Evolutionary conservation across 192 early-diverging fungal genomes (phyloP).

Genomic region (Thoreauomyces humboldtii): DNA sequence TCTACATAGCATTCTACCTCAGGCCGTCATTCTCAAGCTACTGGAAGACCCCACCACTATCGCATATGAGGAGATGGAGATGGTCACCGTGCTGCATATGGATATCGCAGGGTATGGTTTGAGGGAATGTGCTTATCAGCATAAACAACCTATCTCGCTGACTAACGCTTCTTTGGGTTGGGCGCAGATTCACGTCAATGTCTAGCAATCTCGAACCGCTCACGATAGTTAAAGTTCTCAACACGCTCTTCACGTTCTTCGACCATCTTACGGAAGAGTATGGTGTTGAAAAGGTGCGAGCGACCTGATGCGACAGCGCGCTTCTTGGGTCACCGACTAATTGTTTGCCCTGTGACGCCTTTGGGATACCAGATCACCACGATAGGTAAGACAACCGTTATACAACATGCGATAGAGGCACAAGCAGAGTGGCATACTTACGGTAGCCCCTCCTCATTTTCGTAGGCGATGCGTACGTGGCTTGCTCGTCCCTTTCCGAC

Average conservation of each 20-base stretch:
- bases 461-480: conserved; percentile 50
- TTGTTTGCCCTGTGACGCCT: background rate
- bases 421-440: background rate
- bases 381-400: conserved; percentile 20
- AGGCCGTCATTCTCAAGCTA: conserved; percentile 40
- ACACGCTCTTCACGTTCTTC: conserved; percentile 50
- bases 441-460: background rate
- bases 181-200: conserved; percentile 51
- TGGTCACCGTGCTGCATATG: conserved; percentile 49
- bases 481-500: conserved; percentile 31
- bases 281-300: conserved; percentile 42
- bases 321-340: background rate
- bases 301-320: background rate
- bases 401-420: background rate
- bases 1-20: conserved; percentile 46
- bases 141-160: too few relatives aligned
- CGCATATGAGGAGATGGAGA: conserved; percentile 45
- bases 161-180: background rate
- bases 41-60: conserved; percentile 39
- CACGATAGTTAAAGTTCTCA: conserved; percentile 48
- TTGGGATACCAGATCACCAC: conserved; percentile 35
- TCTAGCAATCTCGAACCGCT: conserved; percentile 46
- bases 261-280: conserved; percentile 44
- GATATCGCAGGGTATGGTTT: conserved; percentile 47
- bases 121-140: too few relatives aligned